Conservation (phyloP, 2,329 filamentous ascomycete genomes). For the Trichophyton equinum region DNA sequence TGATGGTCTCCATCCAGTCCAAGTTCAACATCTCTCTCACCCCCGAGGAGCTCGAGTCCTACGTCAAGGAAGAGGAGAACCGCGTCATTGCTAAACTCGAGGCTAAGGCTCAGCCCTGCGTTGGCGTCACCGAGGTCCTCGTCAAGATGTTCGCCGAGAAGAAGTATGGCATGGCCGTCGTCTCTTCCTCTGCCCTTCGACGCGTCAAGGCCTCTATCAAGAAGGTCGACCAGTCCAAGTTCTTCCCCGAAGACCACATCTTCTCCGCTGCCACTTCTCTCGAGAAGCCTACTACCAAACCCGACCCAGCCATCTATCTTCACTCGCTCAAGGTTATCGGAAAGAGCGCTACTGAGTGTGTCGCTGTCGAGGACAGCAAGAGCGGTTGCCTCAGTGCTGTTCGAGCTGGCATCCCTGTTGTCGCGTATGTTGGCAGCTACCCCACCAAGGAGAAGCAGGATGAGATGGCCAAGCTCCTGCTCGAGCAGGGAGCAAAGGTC, state of each 20-base stretch:
- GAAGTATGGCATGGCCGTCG: conserved; percentile 64
- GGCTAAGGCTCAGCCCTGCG: conserved; percentile 54
- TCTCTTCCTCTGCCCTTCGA: conserved; percentile 66
- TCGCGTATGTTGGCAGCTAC: conserved; percentile 79
- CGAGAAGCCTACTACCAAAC: conserved; percentile 71
- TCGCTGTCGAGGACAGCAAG: conserved; percentile 82
- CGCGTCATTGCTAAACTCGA: conserved; percentile 71
- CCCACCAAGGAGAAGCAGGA: conserved; percentile 44
- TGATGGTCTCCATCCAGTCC: conserved; percentile 64
- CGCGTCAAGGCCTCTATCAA: conserved; percentile 66
- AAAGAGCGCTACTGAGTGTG: conserved; percentile 56
- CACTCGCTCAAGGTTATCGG: conserved; percentile 62
- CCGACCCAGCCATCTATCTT: conserved; percentile 78
- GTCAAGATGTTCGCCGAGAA: conserved; percentile 48
- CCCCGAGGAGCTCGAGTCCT: conserved; percentile 56
- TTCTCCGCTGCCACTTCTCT: conserved; percentile 75
- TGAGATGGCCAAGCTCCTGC: conserved; percentile 52
- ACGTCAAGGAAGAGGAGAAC: conserved; percentile 67
- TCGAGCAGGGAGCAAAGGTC: conserved; percentile 48
- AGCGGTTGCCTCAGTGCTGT: conserved; percentile 67
- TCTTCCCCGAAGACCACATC: conserved; percentile 61
- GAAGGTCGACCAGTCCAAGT: conserved; percentile 67
- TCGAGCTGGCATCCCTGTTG: conserved; percentile 64
- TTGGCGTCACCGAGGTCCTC: conserved; percentile 55
- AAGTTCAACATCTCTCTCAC: conserved; percentile 62